phyloP scores from a whole-genome alignment of 2,329 filamentous ascomycete genomes.

The Cercospora nicotianae region DNA sequence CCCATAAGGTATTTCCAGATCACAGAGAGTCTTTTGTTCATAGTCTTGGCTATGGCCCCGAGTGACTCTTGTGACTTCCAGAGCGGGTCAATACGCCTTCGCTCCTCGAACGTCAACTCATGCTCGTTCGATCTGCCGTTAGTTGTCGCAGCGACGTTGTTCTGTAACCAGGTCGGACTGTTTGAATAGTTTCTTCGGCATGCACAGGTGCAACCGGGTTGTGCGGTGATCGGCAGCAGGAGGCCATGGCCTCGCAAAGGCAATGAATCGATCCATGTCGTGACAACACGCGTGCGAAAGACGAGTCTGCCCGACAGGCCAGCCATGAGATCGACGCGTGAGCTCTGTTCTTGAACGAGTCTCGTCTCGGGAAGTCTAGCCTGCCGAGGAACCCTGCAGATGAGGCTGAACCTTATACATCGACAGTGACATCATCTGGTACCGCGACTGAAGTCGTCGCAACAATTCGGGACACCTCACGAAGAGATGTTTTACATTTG shows the following conservation, averaged over 20 bases:
- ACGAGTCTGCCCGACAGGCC: not conserved
- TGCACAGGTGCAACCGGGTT: not conserved
- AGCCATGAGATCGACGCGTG: not conserved
- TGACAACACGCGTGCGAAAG: not conserved
- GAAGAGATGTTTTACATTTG: not conserved
- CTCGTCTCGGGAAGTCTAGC: not conserved
- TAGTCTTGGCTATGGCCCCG: not conserved
- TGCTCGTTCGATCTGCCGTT: not conserved
- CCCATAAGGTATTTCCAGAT: not conserved
- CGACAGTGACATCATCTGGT: not conserved
- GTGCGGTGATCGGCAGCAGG: not conserved
- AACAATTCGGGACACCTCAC: not conserved
- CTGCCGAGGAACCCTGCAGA: not conserved
- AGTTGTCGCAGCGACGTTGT: not conserved
- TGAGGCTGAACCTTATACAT: not conserved
- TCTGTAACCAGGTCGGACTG: not conserved
- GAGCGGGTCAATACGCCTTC: not conserved
- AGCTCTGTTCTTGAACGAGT: not conserved
- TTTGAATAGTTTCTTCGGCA: not conserved
- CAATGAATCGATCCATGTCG: not conserved
- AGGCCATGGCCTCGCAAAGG: not conserved
- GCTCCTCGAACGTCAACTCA: not conserved
- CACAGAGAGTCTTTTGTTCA: not conserved
- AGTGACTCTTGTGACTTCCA: not conserved
- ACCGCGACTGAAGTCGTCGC: not conserved